Evolutionary conservation across 2,329 filamentous ascomycete species (phyloP), one percentile per base, ranked within the genome.

Genomic region (Teratosphaeria pseudoeucalypti): DNA sequence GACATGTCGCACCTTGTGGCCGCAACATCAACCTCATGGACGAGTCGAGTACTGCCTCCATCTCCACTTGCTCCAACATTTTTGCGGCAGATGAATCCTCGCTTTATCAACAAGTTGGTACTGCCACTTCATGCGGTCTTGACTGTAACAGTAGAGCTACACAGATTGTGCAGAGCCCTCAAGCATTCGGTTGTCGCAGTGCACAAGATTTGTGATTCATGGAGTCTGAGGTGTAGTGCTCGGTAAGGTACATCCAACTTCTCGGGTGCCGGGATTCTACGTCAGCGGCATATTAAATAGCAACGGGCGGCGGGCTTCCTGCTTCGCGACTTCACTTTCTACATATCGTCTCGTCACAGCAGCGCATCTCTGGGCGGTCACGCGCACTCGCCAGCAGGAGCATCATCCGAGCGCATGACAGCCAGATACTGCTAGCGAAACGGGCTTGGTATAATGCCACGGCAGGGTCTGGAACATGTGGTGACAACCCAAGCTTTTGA

Each of bases 81-180:
- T 52, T 52, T 64, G 70, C 70, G 68, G 66, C 53, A 72, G 64
- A 71, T 58, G 58, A 26, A 58, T 60, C 34, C 52, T 56, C 58
- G 10, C 61, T 60, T 59, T 61, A 64, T 64, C 70, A 72, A 72
- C 70, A 67, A 66, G 70, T 71, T 63, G 64, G 59, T 58, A 60
- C 61, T 59, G 64, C 63, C 62, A 56, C 53, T 29, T 57, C 34
- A 12, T 72, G 67, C 60, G 58, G 55, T 60, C 59, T 60, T 61
- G 69, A 71, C 67, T 66, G 70, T 71, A 72, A 72, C 68, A 68
- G 57, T 63, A 62, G 55, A 65, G 66, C 53, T n/a, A 68, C 66
- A 32, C 4, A 32, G 29, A 32, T 32, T 32, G 29, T 32, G 2
- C 29, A 2, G 7, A 32, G 4, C 29, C 29, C 29, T 32, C 29